Percentiles rank a stretch among this genome's conserved stretches.
Evolutionary conservation across 2,329 filamentous ascomycete genomes (phyloP).

Genomic region (Beauveria sp.): DNA sequence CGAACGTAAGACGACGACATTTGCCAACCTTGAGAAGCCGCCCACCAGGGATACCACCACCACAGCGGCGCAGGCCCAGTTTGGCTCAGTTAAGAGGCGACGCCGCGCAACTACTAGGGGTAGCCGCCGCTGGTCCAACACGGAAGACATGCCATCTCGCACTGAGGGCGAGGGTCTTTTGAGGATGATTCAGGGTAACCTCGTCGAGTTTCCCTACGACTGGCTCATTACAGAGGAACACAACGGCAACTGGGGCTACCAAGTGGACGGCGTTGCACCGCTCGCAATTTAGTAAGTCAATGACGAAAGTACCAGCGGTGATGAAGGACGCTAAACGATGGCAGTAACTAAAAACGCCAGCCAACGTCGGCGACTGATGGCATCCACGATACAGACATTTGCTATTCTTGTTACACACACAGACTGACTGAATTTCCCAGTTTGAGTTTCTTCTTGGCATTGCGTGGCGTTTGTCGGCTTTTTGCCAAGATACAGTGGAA

Average conservation of each 20-base stretch:
- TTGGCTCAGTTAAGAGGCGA: conserved; percentile 50
- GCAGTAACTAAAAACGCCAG: not conserved
- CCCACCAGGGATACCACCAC: conserved; percentile 27
- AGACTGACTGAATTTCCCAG: not conserved
- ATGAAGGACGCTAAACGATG: not conserved
- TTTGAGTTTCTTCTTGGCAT: conserved; percentile 1
- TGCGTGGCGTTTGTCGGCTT: conserved; percentile 1
- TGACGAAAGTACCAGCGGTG: not conserved
- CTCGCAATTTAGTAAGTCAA: conserved; percentile 87
- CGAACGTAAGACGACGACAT: conserved; percentile 48
- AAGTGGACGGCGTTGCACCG: conserved; percentile 90
- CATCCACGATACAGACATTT: not conserved
- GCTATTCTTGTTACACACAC: not conserved
- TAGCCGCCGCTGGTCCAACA: conserved; percentile 55
- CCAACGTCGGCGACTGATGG: not conserved
- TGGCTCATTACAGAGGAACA: conserved; percentile 89
- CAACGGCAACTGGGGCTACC: conserved; percentile 93
- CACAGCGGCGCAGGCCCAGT: conserved; percentile 22
- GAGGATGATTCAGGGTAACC: conserved; percentile 72
- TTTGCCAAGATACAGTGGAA: not conserved
- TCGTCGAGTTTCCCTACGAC: conserved; percentile 92
- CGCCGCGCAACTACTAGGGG: conserved; percentile 64
- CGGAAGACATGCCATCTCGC: conserved; percentile 68
- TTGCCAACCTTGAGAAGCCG: conserved; percentile 45
- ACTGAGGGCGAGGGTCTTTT: conserved; percentile 76